Percentiles rank a stretch among this genome's conserved stretches.
Evolutionary conservation across 495 filamentous ascomycete genomes (phyloP).

Genomic region (Melanomma pulvis-pyrius): DNA sequence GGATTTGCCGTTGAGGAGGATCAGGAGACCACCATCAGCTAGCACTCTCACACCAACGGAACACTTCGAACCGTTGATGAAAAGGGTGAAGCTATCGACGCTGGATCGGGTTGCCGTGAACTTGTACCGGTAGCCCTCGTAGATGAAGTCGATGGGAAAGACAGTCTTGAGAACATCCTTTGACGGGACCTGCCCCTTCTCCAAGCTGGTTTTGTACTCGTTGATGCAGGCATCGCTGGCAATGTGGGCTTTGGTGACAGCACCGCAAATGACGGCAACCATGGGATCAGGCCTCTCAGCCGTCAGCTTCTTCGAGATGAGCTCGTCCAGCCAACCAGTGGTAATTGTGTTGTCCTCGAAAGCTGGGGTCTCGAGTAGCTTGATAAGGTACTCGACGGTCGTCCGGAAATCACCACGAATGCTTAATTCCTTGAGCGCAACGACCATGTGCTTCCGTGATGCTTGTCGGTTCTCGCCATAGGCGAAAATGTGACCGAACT

Average conservation of each 20-base stretch:
- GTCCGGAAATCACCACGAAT: conserved; percentile 99
- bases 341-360: conserved; percentile 99
- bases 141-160: conserved; percentile 98
- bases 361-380: conserved; percentile 95
- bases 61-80: conserved; percentile 98
- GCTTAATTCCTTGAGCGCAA: conserved; percentile 96
- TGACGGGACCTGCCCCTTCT: conserved; percentile 94
- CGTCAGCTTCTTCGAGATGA: conserved; percentile 96
- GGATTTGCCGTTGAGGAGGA: conserved; percentile 84
- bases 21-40: conserved; percentile 90
- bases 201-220: conserved; percentile 85
- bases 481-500: conserved; percentile 99
- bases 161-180: conserved; percentile 98
- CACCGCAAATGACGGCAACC: conserved; percentile 89
- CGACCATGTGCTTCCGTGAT: conserved; percentile 99
- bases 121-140: conserved; percentile 93
- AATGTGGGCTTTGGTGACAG: conserved; percentile 91
- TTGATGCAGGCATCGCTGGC: conserved; percentile 83
- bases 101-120: conserved; percentile 96
- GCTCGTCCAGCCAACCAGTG: conserved; percentile 97
- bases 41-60: conserved; percentile 89
- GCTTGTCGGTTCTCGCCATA: conserved; percentile 96
- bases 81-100: conserved; percentile 92
- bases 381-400: conserved; percentile 98
- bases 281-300: conserved; percentile 93